Evolutionary conservation across 169 alveolate species (phyloP).

Genomic region (Eimeria praecox): DNA sequence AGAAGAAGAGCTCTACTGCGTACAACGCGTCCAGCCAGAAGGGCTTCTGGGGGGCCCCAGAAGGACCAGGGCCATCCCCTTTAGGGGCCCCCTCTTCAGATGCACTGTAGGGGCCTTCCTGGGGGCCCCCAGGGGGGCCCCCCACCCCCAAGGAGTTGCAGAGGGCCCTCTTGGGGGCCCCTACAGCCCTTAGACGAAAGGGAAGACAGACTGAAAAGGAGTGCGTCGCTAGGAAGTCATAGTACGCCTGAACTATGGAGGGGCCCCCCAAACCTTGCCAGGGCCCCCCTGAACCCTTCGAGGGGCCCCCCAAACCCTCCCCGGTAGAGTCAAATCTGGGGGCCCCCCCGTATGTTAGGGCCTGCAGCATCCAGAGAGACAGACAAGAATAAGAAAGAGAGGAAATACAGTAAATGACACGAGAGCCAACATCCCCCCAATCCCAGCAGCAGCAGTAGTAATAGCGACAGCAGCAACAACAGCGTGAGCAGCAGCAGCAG

Average conservation of each 20-base stretch:
- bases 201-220: conserved; percentile 71
- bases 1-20: conserved; percentile 60
- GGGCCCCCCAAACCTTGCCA: neutral
- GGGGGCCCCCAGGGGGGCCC: too few species aligned
- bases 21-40: conserved; percentile 24
- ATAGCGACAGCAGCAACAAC: neutral
- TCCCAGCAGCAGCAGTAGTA: neutral
- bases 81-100: neutral
- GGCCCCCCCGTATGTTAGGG: conserved; percentile 5
- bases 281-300: neutral
- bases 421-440: neutral
- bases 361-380: conserved; percentile 21
- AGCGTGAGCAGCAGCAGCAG: too few species aligned
- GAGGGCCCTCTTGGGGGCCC: neutral
- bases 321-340: too few species aligned
- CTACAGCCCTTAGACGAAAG: conserved; percentile 35
- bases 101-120: neutral
- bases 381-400: too few species aligned
- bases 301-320: neutral
- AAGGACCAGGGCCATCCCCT: neutral
- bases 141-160: neutral
- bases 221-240: conserved; percentile 38
- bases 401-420: neutral
- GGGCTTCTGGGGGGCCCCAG: neutral
- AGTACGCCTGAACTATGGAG: neutral